phyloP scores from a whole-genome alignment of 768 basidiomycete species.

The Collybiopsis luxurians region DNA sequence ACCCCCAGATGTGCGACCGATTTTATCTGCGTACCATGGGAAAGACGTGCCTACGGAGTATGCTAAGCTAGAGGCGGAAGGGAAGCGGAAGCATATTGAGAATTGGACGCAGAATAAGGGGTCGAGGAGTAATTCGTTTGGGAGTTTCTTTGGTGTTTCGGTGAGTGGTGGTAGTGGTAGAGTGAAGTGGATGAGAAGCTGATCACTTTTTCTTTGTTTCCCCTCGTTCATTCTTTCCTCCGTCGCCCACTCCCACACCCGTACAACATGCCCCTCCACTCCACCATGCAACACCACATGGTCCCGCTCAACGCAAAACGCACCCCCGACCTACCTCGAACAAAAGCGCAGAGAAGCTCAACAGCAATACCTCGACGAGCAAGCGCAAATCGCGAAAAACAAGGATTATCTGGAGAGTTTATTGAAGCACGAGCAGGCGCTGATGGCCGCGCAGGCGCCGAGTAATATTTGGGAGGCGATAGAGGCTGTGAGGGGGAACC shows the following conservation, averaged over 20 bases:
- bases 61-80: slow-evolving; percentile 82
- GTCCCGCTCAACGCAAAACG: slow-evolving; percentile 18
- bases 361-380: slow-evolving; percentile 45
- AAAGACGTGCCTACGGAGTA: slow-evolving; percentile 91
- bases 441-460: slow-evolving; percentile 40
- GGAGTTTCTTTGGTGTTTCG: slow-evolving; percentile 38
- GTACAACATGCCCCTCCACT: no score
- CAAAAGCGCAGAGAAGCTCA: slow-evolving; percentile 52
- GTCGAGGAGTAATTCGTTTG: slow-evolving; percentile 24
- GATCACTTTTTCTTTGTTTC: not conserved
- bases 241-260: not conserved
- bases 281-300: slow-evolving; percentile 5
- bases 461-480: slow-evolving; percentile 48
- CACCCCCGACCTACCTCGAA: slow-evolving; percentile 52
- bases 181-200: no score
- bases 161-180: slow-evolving; percentile 15
- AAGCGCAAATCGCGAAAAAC: slow-evolving; percentile 45
- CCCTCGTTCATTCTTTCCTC: not conserved
- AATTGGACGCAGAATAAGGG: slow-evolving; percentile 66
- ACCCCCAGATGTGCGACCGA: slow-evolving; percentile 82
- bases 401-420: slow-evolving; percentile 42
- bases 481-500: slow-evolving; percentile 17
- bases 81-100: slow-evolving; percentile 72
- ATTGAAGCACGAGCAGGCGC: slow-evolving; percentile 37
- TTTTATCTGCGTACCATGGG: slow-evolving; percentile 79